A percentile compares a stretch with the other conserved stretches of the same genome.
Evolutionary conservation across 2,329 filamentous ascomycete species (phyloP).

Genomic region (Madurella mycetomatis): DNA sequence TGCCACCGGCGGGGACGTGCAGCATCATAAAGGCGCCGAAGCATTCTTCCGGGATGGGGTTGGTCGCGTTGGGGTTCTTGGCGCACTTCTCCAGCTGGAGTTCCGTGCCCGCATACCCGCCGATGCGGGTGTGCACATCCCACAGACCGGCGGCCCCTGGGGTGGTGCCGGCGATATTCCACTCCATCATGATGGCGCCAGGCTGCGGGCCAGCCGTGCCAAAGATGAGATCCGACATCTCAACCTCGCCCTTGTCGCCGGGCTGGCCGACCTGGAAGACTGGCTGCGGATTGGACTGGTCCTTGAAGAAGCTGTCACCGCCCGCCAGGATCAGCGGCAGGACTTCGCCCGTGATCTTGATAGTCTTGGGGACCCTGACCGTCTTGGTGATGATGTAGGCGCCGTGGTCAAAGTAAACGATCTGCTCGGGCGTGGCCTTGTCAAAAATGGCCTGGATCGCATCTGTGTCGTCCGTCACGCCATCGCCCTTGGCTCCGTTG

Average conservation of each 20-base stretch:
- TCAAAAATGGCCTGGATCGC: slow-evolving; percentile 78
- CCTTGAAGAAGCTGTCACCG: slow-evolving; percentile 64
- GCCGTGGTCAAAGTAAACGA: slow-evolving; percentile 74
- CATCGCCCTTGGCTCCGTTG: slow-evolving; percentile 82
- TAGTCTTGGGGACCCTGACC: slow-evolving; percentile 68
- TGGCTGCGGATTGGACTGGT: slow-evolving; percentile 71
- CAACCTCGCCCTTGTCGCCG: slow-evolving; percentile 73
- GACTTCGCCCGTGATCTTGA: slow-evolving; percentile 86
- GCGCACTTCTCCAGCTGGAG: slow-evolving; percentile 75
- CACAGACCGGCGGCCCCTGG: slow-evolving; percentile 76
- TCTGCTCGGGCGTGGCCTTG: slow-evolving; percentile 55
- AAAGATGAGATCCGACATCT: slow-evolving; percentile 85
- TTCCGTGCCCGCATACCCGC: slow-evolving; percentile 77
- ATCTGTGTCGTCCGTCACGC: slow-evolving; percentile 77
- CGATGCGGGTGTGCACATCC: slow-evolving; percentile 94
- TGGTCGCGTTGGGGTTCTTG: slow-evolving; percentile 65
- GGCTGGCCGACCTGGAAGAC: slow-evolving; percentile 78
- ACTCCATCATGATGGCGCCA: slow-evolving; percentile 86
- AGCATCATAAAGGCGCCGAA: slow-evolving; percentile 68
- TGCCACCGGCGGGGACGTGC: slow-evolving; percentile 58
- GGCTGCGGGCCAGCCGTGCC: slow-evolving; percentile 78
- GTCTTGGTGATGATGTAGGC: slow-evolving; percentile 68
- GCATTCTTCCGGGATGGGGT: slow-evolving; percentile 62
- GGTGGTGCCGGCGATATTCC: slow-evolving; percentile 69
- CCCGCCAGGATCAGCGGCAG: slow-evolving; percentile 87